Base-by-base conservation (phyloP, 2,329 filamentous ascomycete genomes). In the Ophiostoma himal-ulmi region DNA sequence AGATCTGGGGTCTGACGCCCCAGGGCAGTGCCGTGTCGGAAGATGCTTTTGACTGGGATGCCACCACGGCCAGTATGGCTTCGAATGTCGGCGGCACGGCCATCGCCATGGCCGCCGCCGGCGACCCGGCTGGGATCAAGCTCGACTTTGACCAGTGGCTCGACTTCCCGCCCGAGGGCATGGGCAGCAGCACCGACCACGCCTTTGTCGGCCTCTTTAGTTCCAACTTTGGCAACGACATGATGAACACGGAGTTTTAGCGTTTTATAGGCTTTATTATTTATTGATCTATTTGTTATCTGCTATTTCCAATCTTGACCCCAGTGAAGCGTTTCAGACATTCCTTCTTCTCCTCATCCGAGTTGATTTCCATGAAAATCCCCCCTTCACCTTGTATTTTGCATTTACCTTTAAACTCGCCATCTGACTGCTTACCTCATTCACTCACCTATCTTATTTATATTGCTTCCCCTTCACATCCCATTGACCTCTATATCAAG, bases 61-160 rank as follows among this genome's bases (percentile, higher is more conserved):
- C 82, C 26, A 78, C 85, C 4, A 79, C 83, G 20, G 83, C 60
- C 0, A 71, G 72, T 11, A 68, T 70, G 14, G 70, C 57, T 62
- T 81, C 6, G 60, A 82, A 83, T 10, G 7, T 65, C 14, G 37
- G 65, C 36, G 41, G 13, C 14, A 26, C 17, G 36, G 64, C 20
- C 7, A 37, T 20, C 2, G 64, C n/a, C 36, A 65, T 65, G 37
- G 39, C n/a, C 64, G 5, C 22, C 10, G 10, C 34, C 37, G 37
- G 37, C 30, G 67, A 68, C 20, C 41, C 37, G 22, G 10, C 41
- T 2, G 67, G 67, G 17, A 39, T 44, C 44, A 84, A 85, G 72
- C 82, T 87, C 71, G 85, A 88, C 70, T 84, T 87, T 69, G 84
- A 86, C 71, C 84, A 87, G 74, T 88, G 84, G 83, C 79, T 88